Base-by-base conservation (phyloP, 2,329 filamentous ascomycete genomes). In the Tolypocladium pustulatum region DNA sequence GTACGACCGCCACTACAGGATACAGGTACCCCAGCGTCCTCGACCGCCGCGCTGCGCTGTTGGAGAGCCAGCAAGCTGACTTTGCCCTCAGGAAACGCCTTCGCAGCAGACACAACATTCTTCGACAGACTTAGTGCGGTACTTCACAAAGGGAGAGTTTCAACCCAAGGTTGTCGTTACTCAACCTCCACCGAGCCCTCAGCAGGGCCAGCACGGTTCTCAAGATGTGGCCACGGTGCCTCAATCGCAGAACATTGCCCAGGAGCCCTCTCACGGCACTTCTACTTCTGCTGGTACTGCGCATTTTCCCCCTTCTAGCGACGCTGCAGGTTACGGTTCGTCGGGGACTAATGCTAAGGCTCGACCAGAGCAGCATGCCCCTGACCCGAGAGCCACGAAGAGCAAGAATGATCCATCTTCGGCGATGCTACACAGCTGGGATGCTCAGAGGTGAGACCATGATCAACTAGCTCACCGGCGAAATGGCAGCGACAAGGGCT, bases 1-100 rank as follows among this genome's bases (percentile, higher is more conserved):
- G 49, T 96, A 96, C 70, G 93, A 97, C 73, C 81, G 84, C 62
- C 92, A 97, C 75, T 92, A 95, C 70, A 81, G 82, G 63, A 70
- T 71, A 65, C 68, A 76, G 62, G 82, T 85, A 70, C 61, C 76
- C 72, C 37, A 22, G 34, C 22, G 9, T 34, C 30, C 49, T 4
- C 4, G 9, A 13, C 8, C 20, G 30, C 30, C 20, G 10, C 9
- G 27, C 17, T 32, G 4, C 46, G 4, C 7, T 20, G 17, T 4
- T 15, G 4, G 30, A 13, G 17, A 34, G 49, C 17, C 4, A 20
- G 27, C 30, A 22, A 22, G 49, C 38, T 40, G 13, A 38, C 54
- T 5, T 15, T 32, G 7, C 52, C 55, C 30, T 58, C 27, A 68
- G 66, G 65, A 68, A 61, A 58, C 60, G 38, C 41, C 59, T 43